Evolutionary conservation across 2,329 filamentous ascomycete species (phyloP).

Genomic region (Podosphaera fusca): DNA sequence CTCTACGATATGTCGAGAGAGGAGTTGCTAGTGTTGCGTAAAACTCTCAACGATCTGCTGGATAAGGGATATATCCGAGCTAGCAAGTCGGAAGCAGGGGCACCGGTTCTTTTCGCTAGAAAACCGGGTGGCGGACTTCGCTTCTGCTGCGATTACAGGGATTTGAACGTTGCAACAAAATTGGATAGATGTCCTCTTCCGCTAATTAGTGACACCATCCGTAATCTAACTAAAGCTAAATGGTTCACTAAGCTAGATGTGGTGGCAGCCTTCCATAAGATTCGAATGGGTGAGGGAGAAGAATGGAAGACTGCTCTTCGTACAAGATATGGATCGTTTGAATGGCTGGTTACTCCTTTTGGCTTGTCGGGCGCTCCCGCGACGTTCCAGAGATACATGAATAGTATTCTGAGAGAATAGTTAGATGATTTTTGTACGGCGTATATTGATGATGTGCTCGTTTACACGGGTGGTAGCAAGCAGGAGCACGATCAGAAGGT

Average conservation of each 20-base stretch:
- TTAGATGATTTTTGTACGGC: background rate
- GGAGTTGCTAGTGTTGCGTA: background rate
- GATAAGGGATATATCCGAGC: slow-evolving; percentile 1
- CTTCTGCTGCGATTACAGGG: slow-evolving; percentile 2
- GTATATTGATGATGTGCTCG: background rate
- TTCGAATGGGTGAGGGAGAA: background rate
- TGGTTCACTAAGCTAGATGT: background rate
- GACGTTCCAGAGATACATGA: background rate
- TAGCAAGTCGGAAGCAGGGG: background rate
- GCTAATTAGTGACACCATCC: background rate
- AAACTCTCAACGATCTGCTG: background rate
- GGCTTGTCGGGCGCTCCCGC: background rate
- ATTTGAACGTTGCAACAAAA: slow-evolving; percentile 1
- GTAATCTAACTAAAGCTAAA: background rate
- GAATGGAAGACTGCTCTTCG: background rate
- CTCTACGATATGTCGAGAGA: background rate
- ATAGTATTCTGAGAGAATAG: background rate
- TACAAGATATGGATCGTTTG: background rate
- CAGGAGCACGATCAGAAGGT: background rate
- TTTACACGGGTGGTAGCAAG: background rate
- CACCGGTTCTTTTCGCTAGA: slow-evolving; percentile 1
- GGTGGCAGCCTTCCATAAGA: background rate
- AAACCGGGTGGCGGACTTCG: slow-evolving; percentile 1
- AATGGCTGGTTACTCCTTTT: background rate
- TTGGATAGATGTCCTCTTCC: slow-evolving; percentile 1